These are phyloP conservation scores for Dentipellis sp. DNA, from an alignment of 768 basidiomycete genomes.

Conservation along the genomic window DNA sequence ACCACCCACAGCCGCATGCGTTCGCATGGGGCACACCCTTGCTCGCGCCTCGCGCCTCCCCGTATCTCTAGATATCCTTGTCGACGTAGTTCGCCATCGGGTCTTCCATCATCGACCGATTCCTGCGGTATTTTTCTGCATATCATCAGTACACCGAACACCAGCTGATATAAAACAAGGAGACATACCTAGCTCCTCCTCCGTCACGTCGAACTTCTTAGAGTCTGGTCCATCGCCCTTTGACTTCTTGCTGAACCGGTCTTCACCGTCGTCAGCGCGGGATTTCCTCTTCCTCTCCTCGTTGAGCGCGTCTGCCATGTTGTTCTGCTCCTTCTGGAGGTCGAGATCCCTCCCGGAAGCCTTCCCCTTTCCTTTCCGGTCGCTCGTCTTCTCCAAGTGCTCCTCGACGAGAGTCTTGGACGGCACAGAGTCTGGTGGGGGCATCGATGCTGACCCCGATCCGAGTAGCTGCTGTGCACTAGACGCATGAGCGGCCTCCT, in stretches of 20 bases:
- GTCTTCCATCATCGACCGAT: constrained; percentile 64
- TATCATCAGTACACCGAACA: not conserved
- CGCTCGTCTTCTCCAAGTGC: constrained; percentile 12
- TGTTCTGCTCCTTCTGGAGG: constrained; percentile 15
- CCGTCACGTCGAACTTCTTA: constrained; percentile 73
- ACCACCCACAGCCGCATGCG: too few relatives aligned
- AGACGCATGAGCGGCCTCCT: constrained; percentile 68
- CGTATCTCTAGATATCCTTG: constrained; percentile 23
- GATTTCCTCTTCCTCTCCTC: constrained; percentile 23
- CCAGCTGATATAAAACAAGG: constrained; percentile 12
- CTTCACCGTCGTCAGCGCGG: constrained; percentile 37
- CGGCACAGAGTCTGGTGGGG: constrained; percentile 7
- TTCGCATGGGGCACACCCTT: too few relatives aligned
- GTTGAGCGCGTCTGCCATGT: constrained; percentile 16
- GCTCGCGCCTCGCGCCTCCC: too few relatives aligned
- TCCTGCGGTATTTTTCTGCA: constrained; percentile 88
- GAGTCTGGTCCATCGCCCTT: constrained; percentile 72
- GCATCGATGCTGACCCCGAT: constrained; percentile 18
- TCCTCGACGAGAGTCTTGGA: not conserved
- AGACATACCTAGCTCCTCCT: constrained; percentile 72
- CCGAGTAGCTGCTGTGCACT: constrained; percentile 60
- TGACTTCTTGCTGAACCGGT: constrained; percentile 71
- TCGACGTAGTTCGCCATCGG: constrained; percentile 93
- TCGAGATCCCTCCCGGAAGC: constrained; percentile 4
- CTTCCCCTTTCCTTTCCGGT: constrained; percentile 21